A percentile compares a stretch with the other conserved stretches of the same genome.
These are phyloP conservation scores for Skeletonema menzelii DNA, from an alignment of 108 stramenopile genomes.

Conservation along the genomic window DNA sequence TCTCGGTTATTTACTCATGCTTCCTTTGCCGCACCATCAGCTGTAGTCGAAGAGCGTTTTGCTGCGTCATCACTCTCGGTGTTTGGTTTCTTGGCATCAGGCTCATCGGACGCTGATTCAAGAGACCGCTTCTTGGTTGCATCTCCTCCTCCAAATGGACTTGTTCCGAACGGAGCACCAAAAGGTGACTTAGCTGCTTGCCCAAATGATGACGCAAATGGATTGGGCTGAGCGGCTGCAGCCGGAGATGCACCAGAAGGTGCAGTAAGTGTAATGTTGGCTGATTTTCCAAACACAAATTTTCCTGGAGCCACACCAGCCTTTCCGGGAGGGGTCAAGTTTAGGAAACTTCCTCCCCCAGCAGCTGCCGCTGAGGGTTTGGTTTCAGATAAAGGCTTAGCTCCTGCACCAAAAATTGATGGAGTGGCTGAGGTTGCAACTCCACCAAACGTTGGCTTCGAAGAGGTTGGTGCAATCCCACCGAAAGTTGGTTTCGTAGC, in stretches of 20 bases:
- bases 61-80: conserved; percentile 28
- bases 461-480: conserved; percentile 5
- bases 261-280: conserved; percentile 39
- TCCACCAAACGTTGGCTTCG: conserved; percentile 12
- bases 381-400: not conserved
- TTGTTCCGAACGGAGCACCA: conserved; percentile 14
- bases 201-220: conserved; percentile 26
- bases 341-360: conserved; percentile 32
- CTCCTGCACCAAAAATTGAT: conserved; percentile 7
- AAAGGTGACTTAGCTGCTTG: conserved; percentile 17
- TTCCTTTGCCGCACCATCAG: conserved; percentile 29
- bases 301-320: conserved; percentile 20
- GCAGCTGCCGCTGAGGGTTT: conserved; percentile 1
- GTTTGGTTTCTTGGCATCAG: conserved; percentile 14
- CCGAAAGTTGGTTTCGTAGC: conserved; percentile 11
- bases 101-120: not conserved
- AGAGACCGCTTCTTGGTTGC: conserved; percentile 12
- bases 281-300: conserved; percentile 50
- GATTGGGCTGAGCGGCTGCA: conserved; percentile 7
- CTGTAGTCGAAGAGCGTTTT: not conserved
- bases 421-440: conserved; percentile 1
- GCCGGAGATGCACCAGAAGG: conserved; percentile 25
- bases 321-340: conserved; percentile 43
- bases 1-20: conserved; percentile 2
- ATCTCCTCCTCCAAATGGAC: conserved; percentile 33